phyloP scores from a whole-genome alignment of 164 flowering plant genomes.

The Kalanchoe fedtschenkoi region DNA sequence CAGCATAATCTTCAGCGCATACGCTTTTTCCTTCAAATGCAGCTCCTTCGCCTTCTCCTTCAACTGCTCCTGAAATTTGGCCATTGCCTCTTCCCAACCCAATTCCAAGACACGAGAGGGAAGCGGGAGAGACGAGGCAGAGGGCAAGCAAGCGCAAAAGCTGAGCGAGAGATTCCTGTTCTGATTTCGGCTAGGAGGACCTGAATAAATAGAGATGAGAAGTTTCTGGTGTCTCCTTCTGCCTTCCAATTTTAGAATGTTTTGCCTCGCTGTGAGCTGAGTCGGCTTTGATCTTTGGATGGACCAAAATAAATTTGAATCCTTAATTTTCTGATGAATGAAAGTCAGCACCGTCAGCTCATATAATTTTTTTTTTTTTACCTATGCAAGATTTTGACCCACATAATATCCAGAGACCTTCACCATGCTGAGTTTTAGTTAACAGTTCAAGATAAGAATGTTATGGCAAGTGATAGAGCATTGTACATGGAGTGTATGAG shows the following conservation, averaged over 20 bases:
- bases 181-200: neutral
- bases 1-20: neutral
- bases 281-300: neutral
- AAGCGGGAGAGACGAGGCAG: neutral
- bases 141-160: neutral
- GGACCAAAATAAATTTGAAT: slow-evolving; percentile 1
- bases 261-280: too few relatives aligned
- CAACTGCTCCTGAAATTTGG: neutral
- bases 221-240: neutral
- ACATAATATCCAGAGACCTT: too few relatives aligned
- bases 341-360: neutral
- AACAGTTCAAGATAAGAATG: neutral
- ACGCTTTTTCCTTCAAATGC: slow-evolving; percentile 5
- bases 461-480: slow-evolving; percentile 30
- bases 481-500: slow-evolving; percentile 70
- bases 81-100: neutral
- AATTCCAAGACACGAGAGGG: neutral
- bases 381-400: neutral
- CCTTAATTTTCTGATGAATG: neutral
- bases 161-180: neutral
- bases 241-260: neutral
- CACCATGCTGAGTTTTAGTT: neutral
- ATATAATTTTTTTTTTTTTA: too few relatives aligned
- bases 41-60: slow-evolving; percentile 4
- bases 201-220: neutral